Evolutionary conservation across 345 rosid genomes (phyloP).

Genomic region (Syzygium aqueum): DNA sequence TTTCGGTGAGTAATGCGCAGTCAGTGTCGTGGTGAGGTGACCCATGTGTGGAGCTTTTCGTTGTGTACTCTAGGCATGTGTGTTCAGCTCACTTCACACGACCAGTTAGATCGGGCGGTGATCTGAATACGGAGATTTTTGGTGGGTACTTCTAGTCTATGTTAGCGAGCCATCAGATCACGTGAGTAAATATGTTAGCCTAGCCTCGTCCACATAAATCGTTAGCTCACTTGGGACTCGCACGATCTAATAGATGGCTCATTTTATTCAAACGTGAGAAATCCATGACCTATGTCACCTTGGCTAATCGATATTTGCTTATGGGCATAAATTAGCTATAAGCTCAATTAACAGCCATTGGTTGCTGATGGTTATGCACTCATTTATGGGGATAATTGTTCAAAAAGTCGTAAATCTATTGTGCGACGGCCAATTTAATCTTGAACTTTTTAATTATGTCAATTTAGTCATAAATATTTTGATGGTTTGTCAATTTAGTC

Average conservation of each 20-base stretch:
- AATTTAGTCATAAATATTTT: too few species aligned
- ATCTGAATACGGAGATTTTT: not conserved
- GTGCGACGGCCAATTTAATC: too few species aligned
- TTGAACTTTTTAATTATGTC: too few species aligned
- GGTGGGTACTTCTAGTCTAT: not conserved
- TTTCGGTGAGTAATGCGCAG: not conserved
- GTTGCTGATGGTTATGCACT: not conserved
- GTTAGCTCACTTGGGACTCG: not conserved
- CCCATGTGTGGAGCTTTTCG: not conserved
- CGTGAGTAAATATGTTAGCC: not conserved
- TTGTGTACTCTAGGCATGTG: not conserved
- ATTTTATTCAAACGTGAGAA: too few species aligned
- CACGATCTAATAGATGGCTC: not conserved
- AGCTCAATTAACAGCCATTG: not conserved
- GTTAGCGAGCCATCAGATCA: not conserved
- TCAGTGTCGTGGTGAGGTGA: not conserved
- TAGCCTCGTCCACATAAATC: not conserved
- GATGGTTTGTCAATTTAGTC: too few species aligned
- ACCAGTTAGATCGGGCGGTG: not conserved
- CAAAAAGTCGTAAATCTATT: too few species aligned
- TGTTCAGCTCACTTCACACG: not conserved
- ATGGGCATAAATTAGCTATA: not conserved
- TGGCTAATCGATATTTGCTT: too few species aligned
- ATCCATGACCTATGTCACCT: too few species aligned
- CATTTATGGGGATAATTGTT: not conserved